Evolutionary conservation across 2,329 filamentous ascomycete genomes (phyloP), one percentile per base, ranked within the genome.

Genomic region (Aspergillus oerlinghausenensis): DNA sequence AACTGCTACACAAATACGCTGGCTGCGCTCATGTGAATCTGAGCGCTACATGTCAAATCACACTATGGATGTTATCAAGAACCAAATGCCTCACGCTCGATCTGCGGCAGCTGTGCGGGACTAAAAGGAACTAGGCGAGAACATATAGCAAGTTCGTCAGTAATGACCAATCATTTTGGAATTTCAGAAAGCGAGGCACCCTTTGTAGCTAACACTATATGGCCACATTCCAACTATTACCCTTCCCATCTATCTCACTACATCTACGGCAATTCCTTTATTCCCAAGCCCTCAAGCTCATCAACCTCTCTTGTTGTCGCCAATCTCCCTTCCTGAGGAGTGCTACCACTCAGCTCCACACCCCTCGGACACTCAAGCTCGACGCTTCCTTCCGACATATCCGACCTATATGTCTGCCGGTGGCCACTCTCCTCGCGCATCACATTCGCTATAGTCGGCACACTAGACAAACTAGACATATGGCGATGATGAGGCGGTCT

Each of bases 401-500:
- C 58, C 7, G 60, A 60, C 9, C 58, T 48, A 17, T 57, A 54
- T 14, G 38, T 55, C 17, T 55, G 56, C 11, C 60, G 54, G 3
- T 51, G 50, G 1, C 32, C 2, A 38, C 5, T 17, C 32, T 56
- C 55, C 38, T 38, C 49, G 17, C 32, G 50, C 4, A 56, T 52
- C 43, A 52, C 47, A 14, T 52, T 49, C 6, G 32, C 52, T 49
- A 57, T 56, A 10, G 52, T 53, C 26, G 47, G 56, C 5, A 47
- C 49, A 5, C 51, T 63, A 9, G 60, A 61, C 3, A 60, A 17
- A 28, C 55, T 58, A 3, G 60, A 63, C 1, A 58, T 19, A 2
- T 61, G 58, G 9, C 60, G 59, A n/a, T 49, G 28, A 26, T 63
- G 59, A 0, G 21, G 21, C 11, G 55, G 54, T 4, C 56, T 56